A percentile compares a stretch with the other conserved stretches of the same genome.
Conservation (phyloP, 371 early-diverging fungal genomes). For the Haplosporangium sp. region DNA sequence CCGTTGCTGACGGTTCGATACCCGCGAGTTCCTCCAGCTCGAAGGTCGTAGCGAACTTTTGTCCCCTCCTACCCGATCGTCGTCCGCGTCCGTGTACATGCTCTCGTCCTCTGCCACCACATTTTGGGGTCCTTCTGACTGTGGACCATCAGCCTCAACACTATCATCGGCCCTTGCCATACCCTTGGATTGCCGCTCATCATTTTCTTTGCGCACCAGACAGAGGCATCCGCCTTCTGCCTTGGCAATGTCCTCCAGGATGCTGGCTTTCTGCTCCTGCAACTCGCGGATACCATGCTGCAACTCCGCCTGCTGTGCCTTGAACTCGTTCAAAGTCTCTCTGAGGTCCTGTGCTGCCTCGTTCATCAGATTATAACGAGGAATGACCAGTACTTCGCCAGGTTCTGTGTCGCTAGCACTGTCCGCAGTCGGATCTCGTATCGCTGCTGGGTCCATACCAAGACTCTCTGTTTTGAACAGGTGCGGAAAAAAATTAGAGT, state of each 20-base stretch:
- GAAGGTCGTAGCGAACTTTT: background rate
- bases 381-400: background rate
- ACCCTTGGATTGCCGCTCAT: too few species aligned
- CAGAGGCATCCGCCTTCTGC: background rate
- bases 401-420: background rate
- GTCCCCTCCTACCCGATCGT: too few species aligned
- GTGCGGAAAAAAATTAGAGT: background rate
- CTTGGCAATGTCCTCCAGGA: conserved; percentile 3
- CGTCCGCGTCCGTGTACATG: too few species aligned
- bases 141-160: too few species aligned
- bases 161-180: too few species aligned
- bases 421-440: background rate
- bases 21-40: background rate
- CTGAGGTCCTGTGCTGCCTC: conserved; percentile 38
- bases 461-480: conserved; percentile 14
- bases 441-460: conserved; percentile 8
- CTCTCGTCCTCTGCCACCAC: too few species aligned
- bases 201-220: too few species aligned
- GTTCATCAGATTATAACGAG: conserved; percentile 9
- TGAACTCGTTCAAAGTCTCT: conserved; percentile 29
- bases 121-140: too few species aligned
- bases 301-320: conserved; percentile 14
- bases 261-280: background rate
- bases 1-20: background rate
- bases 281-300: conserved; percentile 23